Evolutionary conservation across 106 monocot species (phyloP).

Genomic region (Acorus calamus): DNA sequence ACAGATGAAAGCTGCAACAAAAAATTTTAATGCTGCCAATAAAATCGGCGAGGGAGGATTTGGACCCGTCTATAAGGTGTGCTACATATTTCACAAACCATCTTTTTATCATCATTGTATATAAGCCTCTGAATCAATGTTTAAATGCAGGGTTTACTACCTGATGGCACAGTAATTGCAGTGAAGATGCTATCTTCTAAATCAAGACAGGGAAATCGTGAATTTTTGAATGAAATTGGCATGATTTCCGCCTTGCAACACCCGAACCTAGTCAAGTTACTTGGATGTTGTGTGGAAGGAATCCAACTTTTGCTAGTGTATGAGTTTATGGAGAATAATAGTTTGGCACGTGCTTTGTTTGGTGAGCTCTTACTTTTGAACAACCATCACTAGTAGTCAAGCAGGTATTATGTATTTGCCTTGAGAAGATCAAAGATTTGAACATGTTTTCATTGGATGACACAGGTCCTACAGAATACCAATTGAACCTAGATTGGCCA

Average conservation of each 20-base stretch:
- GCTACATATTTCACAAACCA: neutral
- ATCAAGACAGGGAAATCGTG: no score
- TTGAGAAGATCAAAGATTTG: no score
- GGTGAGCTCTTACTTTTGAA: neutral
- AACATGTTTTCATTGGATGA: no score
- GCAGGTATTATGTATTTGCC: no score
- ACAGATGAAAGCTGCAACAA: no score
- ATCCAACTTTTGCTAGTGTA: neutral
- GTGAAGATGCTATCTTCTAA: neutral
- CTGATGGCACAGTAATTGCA: constrained; percentile 2
- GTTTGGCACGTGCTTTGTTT: neutral
- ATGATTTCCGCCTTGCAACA: neutral
- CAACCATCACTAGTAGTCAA: no score
- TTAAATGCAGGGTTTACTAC: constrained; percentile 1
- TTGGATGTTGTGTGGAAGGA: constrained; percentile 1
- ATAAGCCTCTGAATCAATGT: no score
- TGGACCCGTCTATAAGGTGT: constrained; percentile 4
- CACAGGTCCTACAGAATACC: neutral
- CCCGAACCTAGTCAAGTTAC: neutral
- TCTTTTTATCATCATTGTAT: neutral
- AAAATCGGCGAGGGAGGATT: constrained; percentile 5
- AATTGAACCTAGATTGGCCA: neutral
- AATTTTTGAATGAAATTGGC: no score
- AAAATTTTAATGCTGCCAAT: constrained; percentile 2
- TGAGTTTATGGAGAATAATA: no score